Percentiles rank a stretch among this genome's conserved stretches.
Evolutionary conservation across 176 grass and related monocot genomes (phyloP).

Genomic region (Zea luxurians): DNA sequence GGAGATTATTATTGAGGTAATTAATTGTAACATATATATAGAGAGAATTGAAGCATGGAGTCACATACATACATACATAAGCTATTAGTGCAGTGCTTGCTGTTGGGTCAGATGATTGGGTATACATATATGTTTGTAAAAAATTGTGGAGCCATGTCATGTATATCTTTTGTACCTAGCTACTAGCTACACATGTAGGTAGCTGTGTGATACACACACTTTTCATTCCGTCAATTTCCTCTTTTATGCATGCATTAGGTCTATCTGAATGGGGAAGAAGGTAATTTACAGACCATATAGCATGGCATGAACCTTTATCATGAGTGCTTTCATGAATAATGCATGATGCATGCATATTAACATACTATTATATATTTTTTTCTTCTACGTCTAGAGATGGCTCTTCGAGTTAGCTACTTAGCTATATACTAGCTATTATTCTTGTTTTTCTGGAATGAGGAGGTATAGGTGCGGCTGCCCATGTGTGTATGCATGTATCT

Average conservation of each 20-base stretch:
- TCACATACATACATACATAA: slow-evolving; percentile 27
- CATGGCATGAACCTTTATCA: slow-evolving; percentile 1
- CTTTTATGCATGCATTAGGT: slow-evolving; percentile 10
- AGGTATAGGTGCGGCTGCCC: slow-evolving; percentile 20
- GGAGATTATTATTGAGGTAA: slow-evolving; percentile 28
- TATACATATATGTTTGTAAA: slow-evolving; percentile 30
- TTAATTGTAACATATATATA: slow-evolving; percentile 63
- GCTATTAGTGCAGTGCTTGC: slow-evolving; percentile 25
- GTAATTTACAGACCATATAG: slow-evolving; percentile 23
- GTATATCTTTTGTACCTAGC: slow-evolving; percentile 42
- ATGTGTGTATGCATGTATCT: slow-evolving; percentile 30
- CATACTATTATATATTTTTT: no score
- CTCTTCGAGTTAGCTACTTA: neutral
- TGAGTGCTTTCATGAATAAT: slow-evolving; percentile 20
- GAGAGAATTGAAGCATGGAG: slow-evolving; percentile 4
- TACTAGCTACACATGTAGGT: slow-evolving; percentile 13
- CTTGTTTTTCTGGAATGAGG: slow-evolving; percentile 16
- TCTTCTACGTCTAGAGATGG: no score
- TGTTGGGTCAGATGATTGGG: slow-evolving; percentile 29
- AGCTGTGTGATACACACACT: neutral
- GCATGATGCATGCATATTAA: neutral
- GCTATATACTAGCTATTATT: neutral
- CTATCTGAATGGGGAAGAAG: slow-evolving; percentile 28
- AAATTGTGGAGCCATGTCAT: slow-evolving; percentile 34
- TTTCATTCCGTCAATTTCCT: neutral